These are phyloP conservation scores for Xylaria scruposa DNA, from an alignment of 495 filamentous ascomycete species.

Conservation along the genomic window DNA sequence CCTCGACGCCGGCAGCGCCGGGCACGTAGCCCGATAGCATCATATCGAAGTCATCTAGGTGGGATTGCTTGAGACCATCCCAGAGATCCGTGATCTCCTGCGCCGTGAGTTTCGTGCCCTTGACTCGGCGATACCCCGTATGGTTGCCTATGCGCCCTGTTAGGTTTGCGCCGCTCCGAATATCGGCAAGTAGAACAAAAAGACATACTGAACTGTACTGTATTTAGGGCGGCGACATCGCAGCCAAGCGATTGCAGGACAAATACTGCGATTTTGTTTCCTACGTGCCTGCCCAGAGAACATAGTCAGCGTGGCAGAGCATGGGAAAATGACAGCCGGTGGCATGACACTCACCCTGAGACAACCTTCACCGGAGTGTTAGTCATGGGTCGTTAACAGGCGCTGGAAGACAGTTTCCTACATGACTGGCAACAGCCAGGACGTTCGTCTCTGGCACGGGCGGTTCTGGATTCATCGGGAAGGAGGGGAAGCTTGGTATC, in stretches of 20 bases:
- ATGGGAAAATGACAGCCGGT: constrained; percentile 25
- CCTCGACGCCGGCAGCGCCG: constrained; percentile 79
- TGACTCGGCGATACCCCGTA: constrained; percentile 85
- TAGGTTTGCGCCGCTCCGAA: not conserved
- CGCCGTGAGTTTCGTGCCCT: constrained; percentile 79
- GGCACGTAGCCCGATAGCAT: constrained; percentile 94
- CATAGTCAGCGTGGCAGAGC: constrained; percentile 29
- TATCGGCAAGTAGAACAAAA: not conserved
- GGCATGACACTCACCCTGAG: constrained; percentile 68
- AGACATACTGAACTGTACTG: constrained; percentile 85
- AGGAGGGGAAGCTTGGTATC: too few species aligned
- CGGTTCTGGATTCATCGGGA: constrained; percentile 48
- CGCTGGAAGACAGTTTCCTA: constrained; percentile 55
- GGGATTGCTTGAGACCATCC: constrained; percentile 78
- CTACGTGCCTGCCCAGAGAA: constrained; percentile 75
- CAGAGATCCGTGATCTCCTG: constrained; percentile 85
- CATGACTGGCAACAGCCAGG: constrained; percentile 96
- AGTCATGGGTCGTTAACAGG: constrained; percentile 32
- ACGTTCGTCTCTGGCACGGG: constrained; percentile 85
- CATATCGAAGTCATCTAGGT: constrained; percentile 86
- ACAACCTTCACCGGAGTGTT: constrained; percentile 65
- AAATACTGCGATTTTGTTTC: constrained; percentile 93
- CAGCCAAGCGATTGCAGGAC: constrained; percentile 92
- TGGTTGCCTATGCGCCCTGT: constrained; percentile 74
- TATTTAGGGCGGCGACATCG: constrained; percentile 91